A percentile compares a stretch with the other conserved stretches of the same genome.
Conservation (phyloP, 495 filamentous ascomycete species). For the Astrothelium macrocarpum region DNA sequence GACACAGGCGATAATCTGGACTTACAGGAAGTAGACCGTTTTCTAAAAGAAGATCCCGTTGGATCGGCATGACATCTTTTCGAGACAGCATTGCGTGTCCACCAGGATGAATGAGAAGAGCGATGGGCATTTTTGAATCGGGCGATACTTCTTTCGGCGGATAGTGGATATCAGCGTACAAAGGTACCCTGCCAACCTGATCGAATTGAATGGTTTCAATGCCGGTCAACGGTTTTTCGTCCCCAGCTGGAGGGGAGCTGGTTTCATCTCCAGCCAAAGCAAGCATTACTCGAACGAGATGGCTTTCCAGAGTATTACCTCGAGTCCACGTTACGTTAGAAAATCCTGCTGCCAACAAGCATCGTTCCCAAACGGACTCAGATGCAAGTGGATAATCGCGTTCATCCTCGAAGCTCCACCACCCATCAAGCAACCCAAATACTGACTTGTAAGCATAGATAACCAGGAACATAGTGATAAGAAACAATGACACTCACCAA, state of each 20-base stretch:
- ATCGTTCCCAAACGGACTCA: neutral
- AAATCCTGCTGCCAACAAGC: neutral
- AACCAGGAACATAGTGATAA: neutral
- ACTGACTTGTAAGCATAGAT: neutral
- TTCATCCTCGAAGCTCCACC: neutral
- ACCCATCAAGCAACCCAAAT: neutral
- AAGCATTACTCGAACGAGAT: neutral
- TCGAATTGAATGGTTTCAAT: neutral
- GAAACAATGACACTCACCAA: neutral
- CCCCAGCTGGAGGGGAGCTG: neutral
- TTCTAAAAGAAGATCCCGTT: neutral
- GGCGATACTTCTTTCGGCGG: neutral
- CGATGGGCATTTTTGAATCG: neutral
- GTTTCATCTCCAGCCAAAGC: neutral
- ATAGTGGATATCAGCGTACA: neutral
- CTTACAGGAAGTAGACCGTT: conserved; percentile 7
- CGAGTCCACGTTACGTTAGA: neutral
- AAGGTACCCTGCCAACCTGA: neutral
- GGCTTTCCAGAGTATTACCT: neutral
- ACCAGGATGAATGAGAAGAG: conserved; percentile 10
- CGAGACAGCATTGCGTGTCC: conserved; percentile 9
- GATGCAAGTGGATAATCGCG: neutral
- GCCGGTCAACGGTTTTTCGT: neutral
- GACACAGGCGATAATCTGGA: conserved; percentile 9
- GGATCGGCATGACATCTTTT: neutral